These are phyloP conservation scores for Nannochloropsis oceanica DNA, from an alignment of 108 stramenopile genomes.

Conservation along the genomic window DNA sequence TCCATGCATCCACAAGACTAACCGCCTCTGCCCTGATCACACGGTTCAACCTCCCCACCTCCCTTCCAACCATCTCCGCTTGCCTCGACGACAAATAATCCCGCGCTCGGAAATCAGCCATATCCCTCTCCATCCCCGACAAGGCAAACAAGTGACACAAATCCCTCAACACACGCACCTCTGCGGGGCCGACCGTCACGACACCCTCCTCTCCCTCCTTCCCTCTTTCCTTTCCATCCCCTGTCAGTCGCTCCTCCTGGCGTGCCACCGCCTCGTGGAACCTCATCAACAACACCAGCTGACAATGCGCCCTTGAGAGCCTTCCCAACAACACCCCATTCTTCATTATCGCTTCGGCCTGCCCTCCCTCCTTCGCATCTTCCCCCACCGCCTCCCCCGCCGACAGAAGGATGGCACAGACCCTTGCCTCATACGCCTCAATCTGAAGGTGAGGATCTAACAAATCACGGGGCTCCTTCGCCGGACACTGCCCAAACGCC, in stretches of 20 bases:
- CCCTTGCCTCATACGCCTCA: neutral
- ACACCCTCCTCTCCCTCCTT: neutral
- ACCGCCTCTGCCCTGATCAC: slow-evolving; percentile 19
- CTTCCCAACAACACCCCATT: neutral
- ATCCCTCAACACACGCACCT: slow-evolving; percentile 1
- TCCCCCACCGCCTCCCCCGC: neutral
- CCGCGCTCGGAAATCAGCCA: slow-evolving; percentile 21
- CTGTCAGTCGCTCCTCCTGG: neutral
- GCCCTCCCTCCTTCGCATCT: neutral
- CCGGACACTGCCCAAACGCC: neutral
- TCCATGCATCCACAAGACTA: slow-evolving; percentile 25
- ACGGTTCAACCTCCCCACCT: slow-evolving; percentile 6
- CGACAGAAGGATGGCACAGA: neutral
- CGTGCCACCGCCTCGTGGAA: slow-evolving; percentile 1
- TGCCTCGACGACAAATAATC: neutral
- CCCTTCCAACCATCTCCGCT: neutral
- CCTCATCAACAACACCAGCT: neutral
- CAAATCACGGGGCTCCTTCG: neutral
- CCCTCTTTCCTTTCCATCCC: neutral
- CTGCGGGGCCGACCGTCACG: neutral
- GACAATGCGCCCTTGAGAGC: neutral
- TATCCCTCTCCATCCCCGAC: slow-evolving; percentile 29
- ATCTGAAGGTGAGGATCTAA: neutral
- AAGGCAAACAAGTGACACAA: slow-evolving; percentile 9
- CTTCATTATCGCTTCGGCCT: neutral